These are phyloP conservation scores for Crinitomyces ghanaensis DNA, from an alignment of 805 yeast genomes.

Conservation along the genomic window DNA sequence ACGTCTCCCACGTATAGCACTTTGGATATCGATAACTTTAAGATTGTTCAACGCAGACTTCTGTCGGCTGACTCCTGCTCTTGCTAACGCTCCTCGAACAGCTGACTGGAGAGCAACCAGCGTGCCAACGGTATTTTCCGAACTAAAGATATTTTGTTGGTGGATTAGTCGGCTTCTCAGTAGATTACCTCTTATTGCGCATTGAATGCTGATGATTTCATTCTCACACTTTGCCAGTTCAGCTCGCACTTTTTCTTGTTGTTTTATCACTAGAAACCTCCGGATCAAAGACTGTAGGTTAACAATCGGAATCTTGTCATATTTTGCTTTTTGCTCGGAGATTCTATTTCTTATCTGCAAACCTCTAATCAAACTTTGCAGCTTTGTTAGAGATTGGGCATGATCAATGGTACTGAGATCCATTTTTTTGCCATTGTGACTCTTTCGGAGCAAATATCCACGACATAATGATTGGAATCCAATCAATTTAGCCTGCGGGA, in stretches of 20 bases:
- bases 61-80: constrained; percentile 10
- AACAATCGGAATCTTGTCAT: too few relatives aligned
- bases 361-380: too few relatives aligned
- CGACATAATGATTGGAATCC: constrained; percentile 15
- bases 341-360: too few relatives aligned
- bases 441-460: constrained; percentile 16
- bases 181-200: constrained; percentile 45
- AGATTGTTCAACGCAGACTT: constrained; percentile 41
- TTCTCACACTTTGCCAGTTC: constrained; percentile 15
- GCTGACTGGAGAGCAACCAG: constrained; percentile 23
- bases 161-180: too few relatives aligned
- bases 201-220: constrained; percentile 39
- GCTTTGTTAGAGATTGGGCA: too few relatives aligned
- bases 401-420: too few relatives aligned
- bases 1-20: too few relatives aligned
- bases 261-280: constrained; percentile 34
- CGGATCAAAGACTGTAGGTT: constrained; percentile 49
- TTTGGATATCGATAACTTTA: too few relatives aligned
- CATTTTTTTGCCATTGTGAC: constrained; percentile 9
- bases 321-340: too few relatives aligned
- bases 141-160: too few relatives aligned
- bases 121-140: too few relatives aligned
- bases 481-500: not conserved
- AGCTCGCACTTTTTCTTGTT: constrained; percentile 1
- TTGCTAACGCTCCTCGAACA: constrained; percentile 29